Evolutionary conservation across 805 yeast genomes (phyloP).

Genomic region (Pichia scutulata): DNA sequence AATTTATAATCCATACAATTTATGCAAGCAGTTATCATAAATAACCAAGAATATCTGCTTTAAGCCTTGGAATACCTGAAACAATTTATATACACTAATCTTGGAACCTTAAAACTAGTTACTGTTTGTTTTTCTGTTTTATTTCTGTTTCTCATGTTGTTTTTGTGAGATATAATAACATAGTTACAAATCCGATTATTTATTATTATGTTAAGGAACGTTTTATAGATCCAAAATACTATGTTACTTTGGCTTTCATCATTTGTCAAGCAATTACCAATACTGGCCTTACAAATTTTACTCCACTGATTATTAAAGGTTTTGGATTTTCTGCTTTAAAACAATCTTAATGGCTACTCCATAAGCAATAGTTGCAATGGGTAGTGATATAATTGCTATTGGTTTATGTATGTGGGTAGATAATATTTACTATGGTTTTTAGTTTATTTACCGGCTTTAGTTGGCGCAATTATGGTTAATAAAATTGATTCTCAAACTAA

Average conservation of each 20-base stretch:
- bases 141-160: too few relatives aligned
- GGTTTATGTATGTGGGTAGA: slow-evolving; percentile 7
- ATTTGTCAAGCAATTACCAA: slow-evolving; percentile 22
- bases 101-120: too few relatives aligned
- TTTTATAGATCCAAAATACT: slow-evolving; percentile 35
- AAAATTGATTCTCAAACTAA: background rate
- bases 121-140: too few relatives aligned
- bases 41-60: too few relatives aligned
- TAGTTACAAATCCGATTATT: too few relatives aligned
- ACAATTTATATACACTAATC: too few relatives aligned
- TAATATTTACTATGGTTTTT: slow-evolving; percentile 8
- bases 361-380: slow-evolving; percentile 30
- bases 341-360: slow-evolving; percentile 25
- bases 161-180: too few relatives aligned
- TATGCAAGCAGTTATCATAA: too few relatives aligned
- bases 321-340: slow-evolving; percentile 11
- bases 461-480: slow-evolving; percentile 5
- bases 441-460: slow-evolving; percentile 6
- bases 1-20: too few relatives aligned
- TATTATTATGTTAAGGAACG: too few relatives aligned
- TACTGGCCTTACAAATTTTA: slow-evolving; percentile 9
- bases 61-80: too few relatives aligned
- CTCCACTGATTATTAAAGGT: slow-evolving; percentile 7
- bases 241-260: slow-evolving; percentile 26
- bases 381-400: slow-evolving; percentile 15